Percentiles rank a stretch among this genome's conserved stretches.
These are phyloP conservation scores for Hamamelis virginiana DNA, from an alignment of 164 flowering plant genomes.

Conservation along the genomic window DNA sequence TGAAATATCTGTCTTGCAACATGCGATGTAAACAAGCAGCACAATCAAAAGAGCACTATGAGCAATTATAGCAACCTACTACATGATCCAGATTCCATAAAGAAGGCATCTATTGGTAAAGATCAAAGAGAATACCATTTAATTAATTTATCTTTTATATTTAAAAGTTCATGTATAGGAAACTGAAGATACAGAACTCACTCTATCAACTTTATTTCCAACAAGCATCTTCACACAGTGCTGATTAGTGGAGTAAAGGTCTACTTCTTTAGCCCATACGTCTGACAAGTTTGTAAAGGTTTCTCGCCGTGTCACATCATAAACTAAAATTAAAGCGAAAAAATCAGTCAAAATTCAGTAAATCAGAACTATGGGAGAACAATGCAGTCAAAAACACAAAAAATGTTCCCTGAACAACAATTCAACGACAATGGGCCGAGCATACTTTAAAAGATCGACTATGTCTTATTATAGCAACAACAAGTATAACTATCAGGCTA, in stretches of 20 bases:
- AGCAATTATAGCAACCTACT: neutral
- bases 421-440: neutral
- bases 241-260: slow-evolving; percentile 70
- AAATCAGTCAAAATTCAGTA: neutral
- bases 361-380: neutral
- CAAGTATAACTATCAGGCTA: too few species aligned
- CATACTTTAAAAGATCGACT: too few species aligned
- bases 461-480: too few species aligned
- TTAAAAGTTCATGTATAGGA: neutral
- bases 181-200: slow-evolving; percentile 24
- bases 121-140: neutral
- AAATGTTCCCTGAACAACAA: neutral
- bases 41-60: neutral
- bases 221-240: slow-evolving; percentile 82
- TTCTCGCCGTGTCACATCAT: slow-evolving; percentile 79
- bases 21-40: neutral
- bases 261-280: slow-evolving; percentile 81
- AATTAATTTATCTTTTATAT: neutral
- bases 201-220: slow-evolving; percentile 87
- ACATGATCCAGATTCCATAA: neutral
- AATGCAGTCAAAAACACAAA: neutral
- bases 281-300: slow-evolving; percentile 73
- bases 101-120: neutral
- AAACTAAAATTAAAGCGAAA: slow-evolving; percentile 41
- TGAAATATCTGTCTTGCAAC: neutral